A percentile compares a stretch with the other conserved stretches of the same genome.
Evolutionary conservation across 164 flowering plant species (phyloP).

Genomic region (Vitis labrusca): DNA sequence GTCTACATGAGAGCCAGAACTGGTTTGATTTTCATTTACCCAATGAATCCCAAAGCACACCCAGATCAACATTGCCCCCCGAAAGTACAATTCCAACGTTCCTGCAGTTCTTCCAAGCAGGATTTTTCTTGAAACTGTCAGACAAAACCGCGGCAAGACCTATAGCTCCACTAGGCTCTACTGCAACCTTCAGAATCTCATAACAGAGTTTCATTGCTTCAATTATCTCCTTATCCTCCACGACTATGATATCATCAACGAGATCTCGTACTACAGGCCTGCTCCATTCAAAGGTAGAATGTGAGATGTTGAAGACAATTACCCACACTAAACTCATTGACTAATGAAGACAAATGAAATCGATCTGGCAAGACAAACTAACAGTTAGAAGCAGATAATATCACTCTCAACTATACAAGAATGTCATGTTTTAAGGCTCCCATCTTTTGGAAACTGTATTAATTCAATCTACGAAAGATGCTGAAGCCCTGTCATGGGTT

Average conservation of each 20-base stretch:
- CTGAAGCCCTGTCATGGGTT: too few relatives aligned
- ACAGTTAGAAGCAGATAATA: background rate
- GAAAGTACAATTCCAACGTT: constrained; percentile 71
- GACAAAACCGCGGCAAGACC: constrained; percentile 92
- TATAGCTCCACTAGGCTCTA: constrained; percentile 94
- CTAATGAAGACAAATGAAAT: background rate
- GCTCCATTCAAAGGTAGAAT: constrained; percentile 13
- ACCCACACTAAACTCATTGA: background rate
- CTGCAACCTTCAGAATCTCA: constrained; percentile 79
- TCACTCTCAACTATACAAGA: background rate
- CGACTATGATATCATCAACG: constrained; percentile 74
- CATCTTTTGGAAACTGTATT: background rate
- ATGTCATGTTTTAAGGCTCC: background rate
- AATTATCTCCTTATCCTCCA: constrained; percentile 74
- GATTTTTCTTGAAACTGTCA: constrained; percentile 48
- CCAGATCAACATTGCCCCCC: constrained; percentile 89
- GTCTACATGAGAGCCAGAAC: background rate
- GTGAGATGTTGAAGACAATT: background rate
- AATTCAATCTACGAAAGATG: too few relatives aligned
- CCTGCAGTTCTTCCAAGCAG: constrained; percentile 59
- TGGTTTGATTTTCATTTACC: constrained; percentile 20
- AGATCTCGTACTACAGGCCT: constrained; percentile 91
- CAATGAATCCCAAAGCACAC: constrained; percentile 64
- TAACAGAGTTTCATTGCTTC: constrained; percentile 83
- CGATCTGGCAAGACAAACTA: background rate